phyloP scores from a whole-genome alignment of 148 eudicot species.

The Spergularia marina region DNA sequence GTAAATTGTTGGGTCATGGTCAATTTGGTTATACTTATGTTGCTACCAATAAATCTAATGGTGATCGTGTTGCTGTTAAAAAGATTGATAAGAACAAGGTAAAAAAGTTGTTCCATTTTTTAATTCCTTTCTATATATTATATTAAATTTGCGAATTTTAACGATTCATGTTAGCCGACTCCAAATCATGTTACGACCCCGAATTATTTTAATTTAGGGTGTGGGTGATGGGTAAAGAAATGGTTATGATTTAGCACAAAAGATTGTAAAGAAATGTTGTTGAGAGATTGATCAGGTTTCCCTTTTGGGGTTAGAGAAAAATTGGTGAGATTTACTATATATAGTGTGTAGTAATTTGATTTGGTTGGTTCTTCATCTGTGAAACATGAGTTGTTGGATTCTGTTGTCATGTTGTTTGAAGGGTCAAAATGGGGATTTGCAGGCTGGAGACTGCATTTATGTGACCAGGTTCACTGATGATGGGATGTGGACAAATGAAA shows the following conservation, averaged over 20 bases:
- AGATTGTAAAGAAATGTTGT: too few relatives aligned
- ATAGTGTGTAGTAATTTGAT: too few relatives aligned
- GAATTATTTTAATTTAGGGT: neutral
- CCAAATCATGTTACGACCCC: too few relatives aligned
- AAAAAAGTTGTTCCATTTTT: neutral
- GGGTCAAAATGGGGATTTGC: too few relatives aligned
- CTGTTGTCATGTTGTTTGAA: neutral
- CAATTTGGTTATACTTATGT: conserved; percentile 97
- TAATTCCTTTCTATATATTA: neutral
- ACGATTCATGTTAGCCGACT: too few relatives aligned
- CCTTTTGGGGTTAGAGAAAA: too few relatives aligned
- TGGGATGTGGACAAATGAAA: too few relatives aligned
- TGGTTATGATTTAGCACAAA: neutral
- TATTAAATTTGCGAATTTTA: neutral
- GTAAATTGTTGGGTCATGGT: conserved; percentile 93
- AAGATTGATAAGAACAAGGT: conserved; percentile 93
- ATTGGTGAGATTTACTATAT: too few relatives aligned
- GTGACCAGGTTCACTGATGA: neutral
- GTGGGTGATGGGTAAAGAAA: neutral
- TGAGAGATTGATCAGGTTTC: too few relatives aligned
- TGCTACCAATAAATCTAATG: conserved; percentile 68
- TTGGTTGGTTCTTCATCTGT: neutral
- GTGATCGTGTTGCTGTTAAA: conserved; percentile 95
- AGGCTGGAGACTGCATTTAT: neutral
- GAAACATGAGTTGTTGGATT: neutral